phyloP scores from a whole-genome alignment of 2,329 filamentous ascomycete species.

The Leptodontidium sp. region DNA sequence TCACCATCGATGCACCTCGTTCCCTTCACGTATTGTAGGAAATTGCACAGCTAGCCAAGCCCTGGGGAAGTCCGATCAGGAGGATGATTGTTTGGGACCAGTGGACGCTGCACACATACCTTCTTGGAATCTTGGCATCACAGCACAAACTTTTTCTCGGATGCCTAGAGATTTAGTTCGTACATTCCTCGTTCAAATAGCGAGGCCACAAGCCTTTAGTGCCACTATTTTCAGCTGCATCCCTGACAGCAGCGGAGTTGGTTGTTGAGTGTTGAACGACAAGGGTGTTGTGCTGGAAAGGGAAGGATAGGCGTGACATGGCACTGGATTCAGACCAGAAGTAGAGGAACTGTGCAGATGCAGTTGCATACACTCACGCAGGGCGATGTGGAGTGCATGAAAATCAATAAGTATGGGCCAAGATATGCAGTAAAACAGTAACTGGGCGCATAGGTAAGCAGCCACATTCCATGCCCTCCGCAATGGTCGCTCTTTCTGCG shows the following conservation, averaged over 20 bases:
- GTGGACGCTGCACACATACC: slow-evolving; percentile 3
- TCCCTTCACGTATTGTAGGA: background rate
- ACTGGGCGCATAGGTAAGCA: background rate
- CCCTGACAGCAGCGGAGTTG: background rate
- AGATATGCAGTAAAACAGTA: background rate
- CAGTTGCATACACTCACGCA: background rate
- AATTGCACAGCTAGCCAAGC: background rate
- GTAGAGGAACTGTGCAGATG: background rate
- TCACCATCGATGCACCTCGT: background rate
- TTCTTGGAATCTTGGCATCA: background rate
- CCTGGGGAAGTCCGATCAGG: slow-evolving; percentile 5
- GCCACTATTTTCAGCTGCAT: background rate
- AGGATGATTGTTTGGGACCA: slow-evolving; percentile 3
- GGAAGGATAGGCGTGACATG: slow-evolving; percentile 5
- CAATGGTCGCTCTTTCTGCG: background rate
- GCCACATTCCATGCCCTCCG: background rate
- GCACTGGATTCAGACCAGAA: background rate
- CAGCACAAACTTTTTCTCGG: background rate
- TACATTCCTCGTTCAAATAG: background rate
- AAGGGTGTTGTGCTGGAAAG: background rate
- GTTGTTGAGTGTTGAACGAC: background rate
- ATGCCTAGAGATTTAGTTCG: background rate
- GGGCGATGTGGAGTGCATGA: background rate
- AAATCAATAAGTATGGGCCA: slow-evolving; percentile 9
- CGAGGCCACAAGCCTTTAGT: background rate